Conservation (phyloP, 805 yeast species). For the Pichia cabralensis region DNA sequence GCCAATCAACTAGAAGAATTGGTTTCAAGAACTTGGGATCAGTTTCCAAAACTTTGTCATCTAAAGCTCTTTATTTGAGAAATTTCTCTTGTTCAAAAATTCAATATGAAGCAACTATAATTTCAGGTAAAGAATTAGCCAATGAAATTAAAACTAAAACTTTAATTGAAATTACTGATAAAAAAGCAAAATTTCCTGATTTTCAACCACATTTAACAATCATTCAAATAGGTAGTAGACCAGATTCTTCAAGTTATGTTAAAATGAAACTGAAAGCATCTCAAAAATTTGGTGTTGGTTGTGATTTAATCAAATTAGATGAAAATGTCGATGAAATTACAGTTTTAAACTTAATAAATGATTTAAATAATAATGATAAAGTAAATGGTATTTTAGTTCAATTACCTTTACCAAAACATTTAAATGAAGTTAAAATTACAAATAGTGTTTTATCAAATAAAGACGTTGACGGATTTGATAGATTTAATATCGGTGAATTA, state of each 20-base stretch:
- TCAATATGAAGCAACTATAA: slow-evolving; percentile 20
- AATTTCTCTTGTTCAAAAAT: slow-evolving; percentile 12
- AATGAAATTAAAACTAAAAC: slow-evolving; percentile 35
- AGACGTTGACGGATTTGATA: slow-evolving; percentile 81
- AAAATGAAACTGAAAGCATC: slow-evolving; percentile 76
- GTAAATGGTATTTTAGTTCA: slow-evolving; percentile 73
- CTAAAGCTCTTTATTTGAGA: no score
- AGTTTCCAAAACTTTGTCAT: no score
- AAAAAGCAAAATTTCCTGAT: slow-evolving; percentile 36
- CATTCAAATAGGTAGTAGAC: slow-evolving; percentile 68
- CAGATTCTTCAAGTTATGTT: slow-evolving; percentile 75
- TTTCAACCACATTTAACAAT: slow-evolving; percentile 61
- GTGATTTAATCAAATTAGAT: slow-evolving; percentile 51
- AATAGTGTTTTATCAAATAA: slow-evolving; percentile 51
- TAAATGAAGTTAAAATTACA: slow-evolving; percentile 59
- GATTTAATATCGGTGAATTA: slow-evolving; percentile 68
- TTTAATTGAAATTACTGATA: slow-evolving; percentile 28
- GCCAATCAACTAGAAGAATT: slow-evolving; percentile 1
- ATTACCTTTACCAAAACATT: slow-evolving; percentile 64
- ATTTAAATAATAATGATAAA: slow-evolving; percentile 45
- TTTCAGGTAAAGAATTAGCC: slow-evolving; percentile 41
- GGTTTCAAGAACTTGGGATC: no score
- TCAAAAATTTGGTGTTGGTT: slow-evolving; percentile 53
- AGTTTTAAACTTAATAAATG: slow-evolving; percentile 41
- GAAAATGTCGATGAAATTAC: slow-evolving; percentile 46